phyloP scores from a whole-genome alignment of 768 basidiomycete genomes.

The Collybiopsis luxurians region DNA sequence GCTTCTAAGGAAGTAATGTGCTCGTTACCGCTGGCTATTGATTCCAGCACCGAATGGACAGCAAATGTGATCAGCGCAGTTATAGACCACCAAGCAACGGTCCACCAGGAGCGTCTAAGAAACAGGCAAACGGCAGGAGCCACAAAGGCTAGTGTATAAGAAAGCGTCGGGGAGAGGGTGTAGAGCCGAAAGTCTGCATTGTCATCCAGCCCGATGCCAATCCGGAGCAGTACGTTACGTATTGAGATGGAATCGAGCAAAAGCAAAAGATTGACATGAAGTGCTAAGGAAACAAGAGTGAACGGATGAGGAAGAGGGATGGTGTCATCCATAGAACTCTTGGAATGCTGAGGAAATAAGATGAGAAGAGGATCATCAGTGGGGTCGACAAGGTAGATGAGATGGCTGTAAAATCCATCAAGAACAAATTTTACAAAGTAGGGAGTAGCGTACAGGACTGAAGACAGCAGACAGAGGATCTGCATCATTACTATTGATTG shows the following conservation, averaged over 20 bases:
- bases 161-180: constrained; percentile 27
- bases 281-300: constrained; percentile 43
- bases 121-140: constrained; percentile 49
- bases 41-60: constrained; percentile 42
- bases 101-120: constrained; percentile 49
- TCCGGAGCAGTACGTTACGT: constrained; percentile 22
- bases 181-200: constrained; percentile 32
- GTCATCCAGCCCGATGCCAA: constrained; percentile 9
- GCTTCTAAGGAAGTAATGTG: constrained; percentile 49
- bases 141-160: constrained; percentile 41
- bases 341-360: constrained; percentile 33
- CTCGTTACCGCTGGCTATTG: constrained; percentile 42
- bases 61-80: constrained; percentile 41
- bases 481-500: constrained; percentile 39
- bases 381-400: constrained; percentile 41
- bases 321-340: constrained; percentile 12
- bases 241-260: constrained; percentile 38
- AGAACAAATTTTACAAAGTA: not conserved
- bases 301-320: constrained; percentile 46
- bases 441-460: constrained; percentile 40
- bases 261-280: constrained; percentile 49
- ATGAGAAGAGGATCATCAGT: constrained; percentile 41
- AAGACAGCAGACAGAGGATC: constrained; percentile 41
- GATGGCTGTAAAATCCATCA: constrained; percentile 35
- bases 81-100: constrained; percentile 50